Evolutionary conservation across 2,329 filamentous ascomycete species (phyloP), one percentile per base, ranked within the genome.

Genomic region (Phaeophleospora eucalypticola): DNA sequence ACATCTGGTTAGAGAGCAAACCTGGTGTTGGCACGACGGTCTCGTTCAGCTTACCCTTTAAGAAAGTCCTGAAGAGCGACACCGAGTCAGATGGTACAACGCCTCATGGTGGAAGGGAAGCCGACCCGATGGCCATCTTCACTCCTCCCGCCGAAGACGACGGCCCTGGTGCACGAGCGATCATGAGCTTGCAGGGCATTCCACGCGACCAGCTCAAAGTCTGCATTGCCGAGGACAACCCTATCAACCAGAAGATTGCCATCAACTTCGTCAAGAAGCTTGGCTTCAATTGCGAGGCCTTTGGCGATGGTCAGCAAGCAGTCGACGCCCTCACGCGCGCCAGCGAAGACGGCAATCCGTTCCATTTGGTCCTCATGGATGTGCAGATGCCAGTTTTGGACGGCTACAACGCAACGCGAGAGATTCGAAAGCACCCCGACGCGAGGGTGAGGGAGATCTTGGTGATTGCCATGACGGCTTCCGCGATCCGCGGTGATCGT

Each of bases 381-480:
- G 89, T 95, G 3, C 89, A 95, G 69, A 96, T 96, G 90, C 90
- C 90, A 0, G 82, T 94, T 3, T 79, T 95, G 7, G 90, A 96
- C 65, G 90, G 90, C 4, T 95, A 95, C 64, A 87, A 95, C 67
- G 89, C 90, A 1, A 96, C 90, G 0, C 85, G 86, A 55, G 78
- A 89, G 48, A 82, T 96, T 36, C 83, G 90, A 8, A 81, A 81
- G 57, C 89, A 96, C 65, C 66, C 80, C 0, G 79, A 89, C 48
- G 84, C 89, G 29, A 79, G 80, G 6, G 88, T 97, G 9, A 79
- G 87, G 43, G 83, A 87, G 54, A 81, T 94, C 1, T 74, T 96
- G n/a, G 87, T 97, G 40, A 96, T 97, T 58, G 91, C 91, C 45
- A 96, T 97, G 91, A 97, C 91, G 1, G 91, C 91, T 1, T 90